Evolutionary conservation across 2,329 filamentous ascomycete species (phyloP).

Genomic region (Talaromyces sp.): DNA sequence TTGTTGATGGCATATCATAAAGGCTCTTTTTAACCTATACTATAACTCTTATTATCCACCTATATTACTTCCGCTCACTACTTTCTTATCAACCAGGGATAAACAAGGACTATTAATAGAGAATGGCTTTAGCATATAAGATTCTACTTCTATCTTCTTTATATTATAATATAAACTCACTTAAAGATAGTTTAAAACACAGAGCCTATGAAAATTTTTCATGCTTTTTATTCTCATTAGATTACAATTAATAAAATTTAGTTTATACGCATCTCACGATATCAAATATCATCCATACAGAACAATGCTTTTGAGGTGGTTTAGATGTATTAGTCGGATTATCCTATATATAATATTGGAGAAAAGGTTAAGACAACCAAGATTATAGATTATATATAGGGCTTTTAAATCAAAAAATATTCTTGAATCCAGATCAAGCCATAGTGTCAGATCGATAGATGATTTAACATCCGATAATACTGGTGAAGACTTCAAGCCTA

Average conservation of each 20-base stretch:
- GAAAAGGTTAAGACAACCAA: conserved; percentile 5
- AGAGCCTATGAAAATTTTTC: conserved; percentile 3
- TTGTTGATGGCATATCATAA: conserved; percentile 6
- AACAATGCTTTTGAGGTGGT: not conserved
- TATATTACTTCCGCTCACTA: not conserved
- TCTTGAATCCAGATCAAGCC: not conserved
- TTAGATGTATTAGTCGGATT: not conserved
- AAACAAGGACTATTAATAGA: not conserved
- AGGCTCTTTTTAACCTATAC: conserved; percentile 5
- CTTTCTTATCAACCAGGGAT: not conserved
- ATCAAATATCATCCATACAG: not conserved
- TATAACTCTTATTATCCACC: conserved; percentile 1
- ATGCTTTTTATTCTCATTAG: conserved; percentile 2
- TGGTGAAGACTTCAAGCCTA: too few species aligned
- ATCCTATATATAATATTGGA: not conserved
- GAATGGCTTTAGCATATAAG: not conserved
- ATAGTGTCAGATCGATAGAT: too few species aligned
- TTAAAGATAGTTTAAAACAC: not conserved
- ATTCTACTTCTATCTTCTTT: not conserved
- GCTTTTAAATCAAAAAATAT: conserved; percentile 1
- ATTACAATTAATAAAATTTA: not conserved
- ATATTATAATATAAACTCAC: not conserved
- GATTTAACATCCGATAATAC: too few species aligned
- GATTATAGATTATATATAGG: conserved; percentile 2
- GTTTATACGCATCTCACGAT: not conserved